Evolutionary conservation across 306 rosid genomes (phyloP).

Genomic region (Begonia fuchsioides): DNA sequence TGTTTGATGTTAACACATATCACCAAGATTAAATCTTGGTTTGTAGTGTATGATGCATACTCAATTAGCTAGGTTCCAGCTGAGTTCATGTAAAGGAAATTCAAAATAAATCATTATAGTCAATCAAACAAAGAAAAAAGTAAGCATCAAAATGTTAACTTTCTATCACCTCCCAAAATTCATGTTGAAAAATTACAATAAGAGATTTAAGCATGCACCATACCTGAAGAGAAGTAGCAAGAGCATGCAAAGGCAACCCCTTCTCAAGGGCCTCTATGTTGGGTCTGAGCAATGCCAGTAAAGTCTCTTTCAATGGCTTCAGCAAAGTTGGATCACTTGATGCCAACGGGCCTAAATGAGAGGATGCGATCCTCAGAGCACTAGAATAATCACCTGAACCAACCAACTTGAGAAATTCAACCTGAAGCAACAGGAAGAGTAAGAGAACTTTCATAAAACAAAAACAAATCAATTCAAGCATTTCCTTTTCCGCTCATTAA

Average conservation of each 20-base stretch:
- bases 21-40: no score
- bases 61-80: no score
- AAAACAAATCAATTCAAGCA: neutral
- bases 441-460: constrained; percentile 1
- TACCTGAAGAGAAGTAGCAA: constrained; percentile 94
- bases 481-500: no score
- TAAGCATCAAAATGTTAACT: no score
- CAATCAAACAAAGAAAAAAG: no score
- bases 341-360: constrained; percentile 90
- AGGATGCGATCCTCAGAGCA: constrained; percentile 77
- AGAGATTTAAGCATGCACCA: neutral
- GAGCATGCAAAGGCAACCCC: constrained; percentile 76
- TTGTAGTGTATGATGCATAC: no score
- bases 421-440: constrained; percentile 36
- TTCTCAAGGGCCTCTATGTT: constrained; percentile 60
- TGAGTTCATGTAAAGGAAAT: no score
- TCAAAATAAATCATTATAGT: no score
- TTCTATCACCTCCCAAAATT: no score
- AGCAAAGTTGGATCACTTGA: constrained; percentile 63
- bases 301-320: constrained; percentile 84
- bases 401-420: constrained; percentile 91
- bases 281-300: constrained; percentile 72
- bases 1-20: neutral
- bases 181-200: no score
- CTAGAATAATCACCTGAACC: constrained; percentile 67